Evolutionary conservation across 2,329 filamentous ascomycete species (phyloP).

Genomic region (Apiospora sp.): DNA sequence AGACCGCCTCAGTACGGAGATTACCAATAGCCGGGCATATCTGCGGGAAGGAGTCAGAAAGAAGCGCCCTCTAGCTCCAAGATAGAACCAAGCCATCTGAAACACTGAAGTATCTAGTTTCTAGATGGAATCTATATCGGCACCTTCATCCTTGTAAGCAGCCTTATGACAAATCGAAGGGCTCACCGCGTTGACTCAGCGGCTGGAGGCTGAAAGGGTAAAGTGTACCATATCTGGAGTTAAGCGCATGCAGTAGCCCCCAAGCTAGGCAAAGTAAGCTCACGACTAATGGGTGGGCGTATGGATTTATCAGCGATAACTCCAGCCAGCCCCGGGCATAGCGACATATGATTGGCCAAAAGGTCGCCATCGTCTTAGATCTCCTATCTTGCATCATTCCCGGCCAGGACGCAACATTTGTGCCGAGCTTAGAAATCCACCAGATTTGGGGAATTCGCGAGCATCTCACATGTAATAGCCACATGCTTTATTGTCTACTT

Average conservation of each 20-base stretch:
- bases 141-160: slow-evolving; percentile 2
- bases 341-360: background rate
- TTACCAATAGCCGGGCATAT: slow-evolving; percentile 12
- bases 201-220: background rate
- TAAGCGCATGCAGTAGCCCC: slow-evolving; percentile 13
- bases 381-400: slow-evolving; percentile 7
- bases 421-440: slow-evolving; percentile 16
- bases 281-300: slow-evolving; percentile 16
- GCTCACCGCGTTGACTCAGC: background rate
- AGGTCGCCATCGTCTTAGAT: background rate
- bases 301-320: slow-evolving; percentile 33
- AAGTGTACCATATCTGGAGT: slow-evolving; percentile 21
- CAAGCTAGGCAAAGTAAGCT: background rate
- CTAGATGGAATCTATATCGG: background rate
- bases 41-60: slow-evolving; percentile 3
- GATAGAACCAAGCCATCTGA: background rate
- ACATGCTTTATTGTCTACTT: background rate
- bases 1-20: background rate
- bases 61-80: background rate
- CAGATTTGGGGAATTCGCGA: background rate
- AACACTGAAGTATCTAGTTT: background rate
- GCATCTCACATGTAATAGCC: background rate
- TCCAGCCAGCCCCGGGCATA: slow-evolving; percentile 5
- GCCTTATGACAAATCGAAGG: background rate
- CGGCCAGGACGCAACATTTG: background rate